Evolutionary conservation across 371 early-diverging fungal species (phyloP), one percentile per base, ranked within the genome.

Genomic region (Zychaea mexicana): DNA sequence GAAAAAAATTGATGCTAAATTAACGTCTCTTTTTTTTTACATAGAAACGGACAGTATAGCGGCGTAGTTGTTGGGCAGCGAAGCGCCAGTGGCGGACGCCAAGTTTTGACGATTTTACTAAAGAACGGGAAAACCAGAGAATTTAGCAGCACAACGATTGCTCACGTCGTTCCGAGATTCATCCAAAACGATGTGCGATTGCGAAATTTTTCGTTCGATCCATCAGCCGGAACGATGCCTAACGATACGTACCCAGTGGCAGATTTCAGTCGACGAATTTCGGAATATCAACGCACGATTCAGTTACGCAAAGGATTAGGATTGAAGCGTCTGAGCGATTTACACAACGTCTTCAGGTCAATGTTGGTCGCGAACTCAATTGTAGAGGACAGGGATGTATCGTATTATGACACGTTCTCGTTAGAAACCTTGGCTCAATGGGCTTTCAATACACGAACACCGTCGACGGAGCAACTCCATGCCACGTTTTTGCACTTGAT

Each of bases 401-500:
- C n/a, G n/a, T n/a, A n/a, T n/a, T n/a, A n/a, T n/a, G n/a, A n/a
- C n/a, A 57, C 33, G 1, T 57, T 79, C 0, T 36, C 73, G 0
- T 55, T 81, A 0, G 65, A 77, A 4, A 71, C 79, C 21, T 64
- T 82, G 8, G 74, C 88, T 5, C 33, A 63, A 17, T 69, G 62
- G 66, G 78, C 65, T 0, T 64, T 83, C 28, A 42, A 45, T 38
- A 4, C 32, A 7, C 22, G 27, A n/a, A 21, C 52, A 27, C 49
- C 33, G 5, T 28, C 59, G 30, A 64, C 77, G 55, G 54, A 62
- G 8, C 73, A 72, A 33, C 76, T 72, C n/a, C 87, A 89, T 62
- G 85, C 88, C 2, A 84, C 90, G 0, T 89, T 88, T 62, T 57
- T 84, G 27, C 85, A 82, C 54, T 33, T 92, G 61, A 74, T 83